Evolutionary conservation across 2,329 filamentous ascomycete genomes (phyloP).

Genomic region (Pleochaeta shiraiana): DNA sequence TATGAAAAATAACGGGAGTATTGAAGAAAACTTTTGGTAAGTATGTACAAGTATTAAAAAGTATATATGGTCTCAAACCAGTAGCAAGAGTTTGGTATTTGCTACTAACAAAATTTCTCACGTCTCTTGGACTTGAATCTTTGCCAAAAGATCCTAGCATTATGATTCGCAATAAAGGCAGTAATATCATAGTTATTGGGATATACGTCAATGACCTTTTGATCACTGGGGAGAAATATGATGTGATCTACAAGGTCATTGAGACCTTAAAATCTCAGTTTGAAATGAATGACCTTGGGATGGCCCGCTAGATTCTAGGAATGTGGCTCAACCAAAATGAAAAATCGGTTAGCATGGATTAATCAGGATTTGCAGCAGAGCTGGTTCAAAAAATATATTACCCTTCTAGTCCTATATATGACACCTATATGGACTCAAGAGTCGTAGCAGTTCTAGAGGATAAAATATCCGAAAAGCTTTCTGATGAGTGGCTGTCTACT

Average conservation of each 20-base stretch:
- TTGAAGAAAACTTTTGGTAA: background rate
- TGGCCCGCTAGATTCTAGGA: background rate
- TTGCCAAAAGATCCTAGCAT: background rate
- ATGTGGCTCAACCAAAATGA: background rate
- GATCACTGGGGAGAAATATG: background rate
- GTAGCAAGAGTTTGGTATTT: conserved; percentile 5
- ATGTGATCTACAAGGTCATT: background rate
- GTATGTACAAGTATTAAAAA: conserved; percentile 1
- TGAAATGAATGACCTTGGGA: background rate
- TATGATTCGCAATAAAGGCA: background rate
- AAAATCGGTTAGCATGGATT: no score
- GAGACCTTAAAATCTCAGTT: background rate
- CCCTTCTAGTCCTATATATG: background rate
- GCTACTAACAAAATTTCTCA: conserved; percentile 6
- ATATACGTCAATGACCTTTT: background rate
- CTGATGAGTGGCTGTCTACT: background rate
- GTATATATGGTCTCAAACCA: background rate
- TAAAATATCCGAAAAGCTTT: background rate
- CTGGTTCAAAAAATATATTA: no score
- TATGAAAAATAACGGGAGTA: background rate
- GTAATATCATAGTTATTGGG: background rate
- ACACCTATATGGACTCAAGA: background rate
- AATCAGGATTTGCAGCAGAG: no score
- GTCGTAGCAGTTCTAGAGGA: background rate
- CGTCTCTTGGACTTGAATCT: background rate